These are phyloP conservation scores for Nannochloropsis salina DNA, from an alignment of 108 stramenopile genomes.

Conservation along the genomic window DNA sequence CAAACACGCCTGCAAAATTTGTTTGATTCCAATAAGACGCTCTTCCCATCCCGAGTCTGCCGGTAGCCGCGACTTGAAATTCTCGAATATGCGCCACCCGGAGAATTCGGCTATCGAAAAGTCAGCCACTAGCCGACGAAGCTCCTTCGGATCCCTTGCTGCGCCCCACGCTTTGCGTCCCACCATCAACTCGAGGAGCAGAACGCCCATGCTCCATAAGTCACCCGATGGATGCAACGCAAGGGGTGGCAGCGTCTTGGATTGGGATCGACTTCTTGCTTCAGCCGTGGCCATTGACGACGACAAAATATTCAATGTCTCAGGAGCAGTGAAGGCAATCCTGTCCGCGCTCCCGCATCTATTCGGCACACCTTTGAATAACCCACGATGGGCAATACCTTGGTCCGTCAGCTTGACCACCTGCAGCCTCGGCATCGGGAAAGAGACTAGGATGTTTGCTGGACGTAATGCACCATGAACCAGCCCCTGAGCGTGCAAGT, in stretches of 20 bases:
- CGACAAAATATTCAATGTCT: not conserved
- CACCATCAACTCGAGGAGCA: conserved; percentile 12
- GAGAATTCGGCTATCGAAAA: not conserved
- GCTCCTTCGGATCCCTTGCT: not conserved
- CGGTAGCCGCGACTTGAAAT: not conserved
- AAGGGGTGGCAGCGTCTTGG: no score
- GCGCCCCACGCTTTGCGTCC: conserved; percentile 1
- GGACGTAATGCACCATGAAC: not conserved
- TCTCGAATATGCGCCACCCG: not conserved
- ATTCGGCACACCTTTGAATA: not conserved
- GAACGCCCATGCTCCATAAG: not conserved
- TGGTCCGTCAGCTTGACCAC: conserved; percentile 2
- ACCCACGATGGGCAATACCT: not conserved
- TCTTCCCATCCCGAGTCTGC: not conserved
- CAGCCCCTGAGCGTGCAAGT: not conserved
- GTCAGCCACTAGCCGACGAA: not conserved
- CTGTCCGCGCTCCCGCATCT: not conserved
- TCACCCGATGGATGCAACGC: not conserved
- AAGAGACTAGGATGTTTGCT: not conserved
- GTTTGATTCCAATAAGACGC: not conserved
- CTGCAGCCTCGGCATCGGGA: not conserved
- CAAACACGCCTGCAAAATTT: not conserved
- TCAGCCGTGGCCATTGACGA: not conserved
- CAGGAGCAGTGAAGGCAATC: not conserved
- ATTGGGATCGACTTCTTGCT: not conserved